These are phyloP conservation scores for Vararia minispora DNA, from an alignment of 768 basidiomycete genomes.

Conservation along the genomic window DNA sequence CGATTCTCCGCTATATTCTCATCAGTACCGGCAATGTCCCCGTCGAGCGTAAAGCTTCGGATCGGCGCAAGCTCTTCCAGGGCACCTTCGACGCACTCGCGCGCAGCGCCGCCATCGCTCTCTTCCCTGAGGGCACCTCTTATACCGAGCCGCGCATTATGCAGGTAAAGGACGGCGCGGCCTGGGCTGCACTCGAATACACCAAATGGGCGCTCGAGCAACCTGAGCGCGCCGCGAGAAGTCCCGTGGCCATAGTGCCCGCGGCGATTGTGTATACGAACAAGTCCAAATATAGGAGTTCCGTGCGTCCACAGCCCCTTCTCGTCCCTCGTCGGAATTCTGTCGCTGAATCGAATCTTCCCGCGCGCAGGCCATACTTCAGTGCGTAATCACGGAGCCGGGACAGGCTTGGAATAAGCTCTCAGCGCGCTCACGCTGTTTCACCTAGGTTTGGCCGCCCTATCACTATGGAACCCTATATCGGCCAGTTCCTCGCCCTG, in stretches of 20 bases:
- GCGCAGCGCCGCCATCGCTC: slow-evolving; percentile 72
- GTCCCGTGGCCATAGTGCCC: slow-evolving; percentile 62
- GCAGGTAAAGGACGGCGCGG: slow-evolving; percentile 87
- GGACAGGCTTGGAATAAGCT: slow-evolving; percentile 65
- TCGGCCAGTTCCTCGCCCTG: slow-evolving; percentile 64
- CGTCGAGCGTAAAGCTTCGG: slow-evolving; percentile 89
- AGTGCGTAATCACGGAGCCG: no score
- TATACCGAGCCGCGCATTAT: slow-evolving; percentile 92
- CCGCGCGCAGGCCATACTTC: no score
- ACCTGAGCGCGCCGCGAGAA: slow-evolving; percentile 25
- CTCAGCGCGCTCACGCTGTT: background rate
- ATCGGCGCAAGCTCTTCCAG: slow-evolving; percentile 78
- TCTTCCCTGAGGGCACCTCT: slow-evolving; percentile 90
- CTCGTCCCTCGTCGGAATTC: no score
- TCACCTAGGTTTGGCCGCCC: slow-evolving; percentile 68
- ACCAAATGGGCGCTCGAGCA: slow-evolving; percentile 62
- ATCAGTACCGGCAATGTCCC: slow-evolving; percentile 94
- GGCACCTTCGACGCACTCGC: slow-evolving; percentile 83
- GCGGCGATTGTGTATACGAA: slow-evolving; percentile 90
- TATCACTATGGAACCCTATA: slow-evolving; percentile 64
- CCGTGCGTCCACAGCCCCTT: slow-evolving; percentile 62
- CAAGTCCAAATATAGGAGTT: slow-evolving; percentile 90
- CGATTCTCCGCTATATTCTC: slow-evolving; percentile 60
- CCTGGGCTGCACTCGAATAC: slow-evolving; percentile 94
- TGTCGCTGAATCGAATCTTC: no score